A percentile compares a stretch with the other conserved stretches of the same genome.
Evolutionary conservation across 73 alveolate genomes (phyloP).

Genomic region (Paramecium pentaurelia): DNA sequence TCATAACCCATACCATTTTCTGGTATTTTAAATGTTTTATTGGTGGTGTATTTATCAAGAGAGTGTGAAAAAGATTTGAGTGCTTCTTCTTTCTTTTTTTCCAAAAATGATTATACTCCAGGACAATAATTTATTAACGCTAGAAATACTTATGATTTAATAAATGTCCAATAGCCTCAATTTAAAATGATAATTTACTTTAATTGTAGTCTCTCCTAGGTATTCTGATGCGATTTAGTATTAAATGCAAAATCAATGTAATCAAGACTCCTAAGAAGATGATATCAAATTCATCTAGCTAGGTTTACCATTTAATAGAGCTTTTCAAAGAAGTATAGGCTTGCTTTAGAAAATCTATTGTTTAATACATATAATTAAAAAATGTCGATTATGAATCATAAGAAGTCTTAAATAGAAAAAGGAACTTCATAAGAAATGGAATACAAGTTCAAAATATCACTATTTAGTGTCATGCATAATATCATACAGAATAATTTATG

Average conservation of each 20-base stretch:
- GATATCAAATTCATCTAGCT: neutral
- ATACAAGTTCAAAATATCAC: conserved; percentile 3
- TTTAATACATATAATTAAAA: neutral
- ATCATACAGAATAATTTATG: neutral
- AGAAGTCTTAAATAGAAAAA: conserved; percentile 11
- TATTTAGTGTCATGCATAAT: neutral
- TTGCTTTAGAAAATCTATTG: neutral
- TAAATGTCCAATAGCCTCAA: neutral
- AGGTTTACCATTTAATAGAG: neutral
- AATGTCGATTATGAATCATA: conserved; percentile 32
- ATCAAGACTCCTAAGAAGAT: neutral
- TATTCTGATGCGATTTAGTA: neutral
- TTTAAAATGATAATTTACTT: neutral
- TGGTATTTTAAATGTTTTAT: neutral
- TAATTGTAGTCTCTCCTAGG: conserved; percentile 12
- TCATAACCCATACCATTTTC: conserved; percentile 5
- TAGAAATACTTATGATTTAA: neutral
- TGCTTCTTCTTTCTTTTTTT: neutral
- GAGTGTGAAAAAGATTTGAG: neutral
- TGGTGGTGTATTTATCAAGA: neutral
- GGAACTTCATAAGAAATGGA: conserved; percentile 3
- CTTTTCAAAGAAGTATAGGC: neutral
- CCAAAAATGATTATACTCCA: neutral
- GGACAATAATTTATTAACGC: neutral
- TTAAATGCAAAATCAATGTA: neutral